These are phyloP conservation scores for Aspergillus nidulans DNA, from an alignment of 495 filamentous ascomycete genomes.

Conservation along the genomic window DNA sequence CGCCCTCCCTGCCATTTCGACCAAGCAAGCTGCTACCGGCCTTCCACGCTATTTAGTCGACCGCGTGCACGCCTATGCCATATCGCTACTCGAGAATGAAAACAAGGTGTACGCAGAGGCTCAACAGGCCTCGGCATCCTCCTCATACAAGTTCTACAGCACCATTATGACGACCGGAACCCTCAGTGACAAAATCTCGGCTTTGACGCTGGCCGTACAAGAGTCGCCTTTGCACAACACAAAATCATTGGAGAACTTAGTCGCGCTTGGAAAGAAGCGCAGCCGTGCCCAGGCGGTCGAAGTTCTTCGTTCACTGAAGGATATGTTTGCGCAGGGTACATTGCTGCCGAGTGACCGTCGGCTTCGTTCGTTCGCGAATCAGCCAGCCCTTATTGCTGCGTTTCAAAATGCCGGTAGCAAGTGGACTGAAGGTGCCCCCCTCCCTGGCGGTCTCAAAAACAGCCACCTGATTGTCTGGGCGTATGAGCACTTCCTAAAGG, in stretches of 20 bases:
- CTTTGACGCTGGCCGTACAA: slow-evolving; percentile 86
- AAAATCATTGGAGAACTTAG: slow-evolving; percentile 78
- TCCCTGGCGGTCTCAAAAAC: slow-evolving; percentile 67
- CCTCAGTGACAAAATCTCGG: slow-evolving; percentile 92
- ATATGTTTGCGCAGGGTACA: slow-evolving; percentile 84
- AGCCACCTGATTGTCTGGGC: slow-evolving; percentile 82
- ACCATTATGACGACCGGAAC: slow-evolving; percentile 97
- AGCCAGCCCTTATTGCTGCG: slow-evolving; percentile 67
- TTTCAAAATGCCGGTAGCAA: slow-evolving; percentile 51
- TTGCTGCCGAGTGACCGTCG: slow-evolving; percentile 79
- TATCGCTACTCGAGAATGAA: slow-evolving; percentile 70
- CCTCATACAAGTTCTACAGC: slow-evolving; percentile 87
- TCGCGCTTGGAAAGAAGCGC: slow-evolving; percentile 77
- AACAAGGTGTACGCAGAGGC: slow-evolving; percentile 55
- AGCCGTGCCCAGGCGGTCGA: slow-evolving; percentile 92
- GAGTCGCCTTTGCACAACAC: slow-evolving; percentile 92
- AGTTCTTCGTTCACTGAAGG: slow-evolving; percentile 85
- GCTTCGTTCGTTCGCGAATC: slow-evolving; percentile 70
- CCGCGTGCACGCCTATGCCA: slow-evolving; percentile 71
- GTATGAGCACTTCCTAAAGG: slow-evolving; percentile 92
- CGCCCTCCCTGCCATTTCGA: slow-evolving; percentile 53
- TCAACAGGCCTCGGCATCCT: slow-evolving; percentile 55
- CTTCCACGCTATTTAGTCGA: slow-evolving; percentile 57
- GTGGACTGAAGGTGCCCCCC: slow-evolving; percentile 61
- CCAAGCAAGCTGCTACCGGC: slow-evolving; percentile 42